Percentiles rank a stretch among this genome's conserved stretches.
These are phyloP conservation scores for Phytophthora rubi DNA, from an alignment of 352 stramenopile species.

Conservation along the genomic window DNA sequence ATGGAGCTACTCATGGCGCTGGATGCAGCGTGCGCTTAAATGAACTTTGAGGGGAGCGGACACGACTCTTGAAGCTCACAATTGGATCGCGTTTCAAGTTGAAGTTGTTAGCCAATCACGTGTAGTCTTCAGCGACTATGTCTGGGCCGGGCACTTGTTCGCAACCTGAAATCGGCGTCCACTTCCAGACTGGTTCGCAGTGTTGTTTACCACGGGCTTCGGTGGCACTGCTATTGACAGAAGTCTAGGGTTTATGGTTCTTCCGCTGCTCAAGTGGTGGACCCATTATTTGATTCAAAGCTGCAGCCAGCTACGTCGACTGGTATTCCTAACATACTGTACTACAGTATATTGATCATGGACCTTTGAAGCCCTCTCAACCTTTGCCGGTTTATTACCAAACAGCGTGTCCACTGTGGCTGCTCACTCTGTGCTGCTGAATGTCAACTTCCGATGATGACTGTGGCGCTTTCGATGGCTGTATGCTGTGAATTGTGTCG, in stretches of 20 bases:
- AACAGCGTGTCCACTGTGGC: slow-evolving; percentile 53
- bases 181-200: slow-evolving; percentile 60
- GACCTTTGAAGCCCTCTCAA: slow-evolving; percentile 63
- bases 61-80: slow-evolving; percentile 21
- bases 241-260: slow-evolving; percentile 45
- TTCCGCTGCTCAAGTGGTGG: slow-evolving; percentile 44
- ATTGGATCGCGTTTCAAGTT: slow-evolving; percentile 24
- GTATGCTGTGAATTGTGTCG: no score
- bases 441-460: slow-evolving; percentile 42
- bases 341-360: slow-evolving; percentile 53
- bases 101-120: slow-evolving; percentile 23
- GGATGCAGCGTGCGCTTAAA: background rate
- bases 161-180: slow-evolving; percentile 72
- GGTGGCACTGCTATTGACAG: slow-evolving; percentile 70
- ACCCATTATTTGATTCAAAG: slow-evolving; percentile 34
- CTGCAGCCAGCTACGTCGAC: slow-evolving; percentile 32
- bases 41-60: slow-evolving; percentile 1
- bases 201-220: slow-evolving; percentile 40
- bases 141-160: slow-evolving; percentile 14
- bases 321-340: slow-evolving; percentile 35
- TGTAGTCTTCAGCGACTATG: background rate
- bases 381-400: slow-evolving; percentile 50
- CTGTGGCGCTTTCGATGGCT: slow-evolving; percentile 53
- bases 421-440: slow-evolving; percentile 59
- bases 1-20: slow-evolving; percentile 30